A percentile compares a stretch with the other conserved stretches of the same genome.
phyloP scores from a whole-genome alignment of 2,329 filamentous ascomycete genomes.

The Teratosphaeria pseudoeucalypti region DNA sequence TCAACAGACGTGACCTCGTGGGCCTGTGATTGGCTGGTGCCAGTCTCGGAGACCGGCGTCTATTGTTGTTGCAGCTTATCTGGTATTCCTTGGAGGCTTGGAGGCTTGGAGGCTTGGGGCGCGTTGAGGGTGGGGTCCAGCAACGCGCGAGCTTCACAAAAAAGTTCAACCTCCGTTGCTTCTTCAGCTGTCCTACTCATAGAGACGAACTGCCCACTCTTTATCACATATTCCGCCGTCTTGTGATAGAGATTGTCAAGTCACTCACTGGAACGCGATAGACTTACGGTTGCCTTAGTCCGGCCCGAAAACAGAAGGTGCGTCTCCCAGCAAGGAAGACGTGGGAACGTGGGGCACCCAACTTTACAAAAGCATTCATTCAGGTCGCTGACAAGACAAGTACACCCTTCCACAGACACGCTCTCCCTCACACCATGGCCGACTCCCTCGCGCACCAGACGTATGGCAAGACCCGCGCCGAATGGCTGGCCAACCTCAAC shows the following conservation, averaged over 20 bases:
- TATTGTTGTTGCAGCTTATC: not conserved
- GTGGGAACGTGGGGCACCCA: not conserved
- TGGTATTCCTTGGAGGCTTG: not conserved
- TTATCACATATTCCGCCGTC: not conserved
- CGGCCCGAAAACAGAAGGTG: not conserved
- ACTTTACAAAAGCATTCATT: not conserved
- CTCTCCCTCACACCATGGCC: slow-evolving; percentile 39
- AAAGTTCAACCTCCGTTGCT: not conserved
- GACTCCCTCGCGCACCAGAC: slow-evolving; percentile 78
- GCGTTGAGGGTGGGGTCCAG: not conserved
- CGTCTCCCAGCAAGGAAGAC: not conserved
- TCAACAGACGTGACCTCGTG: not conserved
- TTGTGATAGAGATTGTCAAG: not conserved
- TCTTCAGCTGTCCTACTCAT: not conserved
- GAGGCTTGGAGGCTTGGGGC: not conserved
- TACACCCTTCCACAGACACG: not conserved
- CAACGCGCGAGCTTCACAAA: not conserved
- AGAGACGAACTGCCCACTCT: not conserved
- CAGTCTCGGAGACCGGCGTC: not conserved
- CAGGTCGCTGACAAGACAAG: not conserved
- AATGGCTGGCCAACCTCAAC: slow-evolving; percentile 70
- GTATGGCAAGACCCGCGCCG: slow-evolving; percentile 58
- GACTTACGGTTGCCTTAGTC: not conserved
- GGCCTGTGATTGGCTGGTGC: not conserved
- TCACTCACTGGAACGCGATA: not conserved